Evolutionary conservation across 805 yeast genomes (phyloP).

Genomic region (Yamadazyma laniorum): DNA sequence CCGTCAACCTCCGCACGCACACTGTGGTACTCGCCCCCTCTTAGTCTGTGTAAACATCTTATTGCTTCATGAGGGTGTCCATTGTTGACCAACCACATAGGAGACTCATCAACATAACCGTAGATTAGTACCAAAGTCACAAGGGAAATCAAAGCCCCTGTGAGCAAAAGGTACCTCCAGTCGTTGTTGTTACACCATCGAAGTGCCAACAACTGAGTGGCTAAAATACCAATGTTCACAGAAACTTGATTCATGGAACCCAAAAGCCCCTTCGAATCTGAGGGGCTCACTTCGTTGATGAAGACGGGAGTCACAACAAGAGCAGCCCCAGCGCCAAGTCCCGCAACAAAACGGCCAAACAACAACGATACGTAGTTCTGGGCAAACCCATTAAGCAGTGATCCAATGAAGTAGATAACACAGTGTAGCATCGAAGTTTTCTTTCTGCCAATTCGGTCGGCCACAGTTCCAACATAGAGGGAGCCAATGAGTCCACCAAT

Average conservation of each 20-base stretch:
- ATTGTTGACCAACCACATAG: conserved; percentile 69
- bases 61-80: conserved; percentile 46
- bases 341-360: conserved; percentile 74
- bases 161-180: conserved; percentile 74
- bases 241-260: conserved; percentile 91
- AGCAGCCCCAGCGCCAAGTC: conserved; percentile 84
- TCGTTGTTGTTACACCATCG: conserved; percentile 58
- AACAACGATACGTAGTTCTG: conserved; percentile 43
- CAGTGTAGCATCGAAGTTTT: conserved; percentile 52
- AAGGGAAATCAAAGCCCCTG: conserved; percentile 56
- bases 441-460: conserved; percentile 67
- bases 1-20: conserved; percentile 34
- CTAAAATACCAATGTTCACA: conserved; percentile 78
- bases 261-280: conserved; percentile 63
- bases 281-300: conserved; percentile 78
- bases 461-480: conserved; percentile 59
- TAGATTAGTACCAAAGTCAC: conserved; percentile 42
- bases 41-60: conserved; percentile 31
- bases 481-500: conserved; percentile 85
- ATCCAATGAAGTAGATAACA: conserved; percentile 56
- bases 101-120: conserved; percentile 65
- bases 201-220: conserved; percentile 75
- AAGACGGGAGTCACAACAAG: conserved; percentile 83
- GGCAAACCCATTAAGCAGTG: conserved; percentile 55
- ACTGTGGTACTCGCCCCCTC: conserved; percentile 32